Conservation (phyloP, 2,329 filamentous ascomycete species). For the Clonostachys solani region DNA sequence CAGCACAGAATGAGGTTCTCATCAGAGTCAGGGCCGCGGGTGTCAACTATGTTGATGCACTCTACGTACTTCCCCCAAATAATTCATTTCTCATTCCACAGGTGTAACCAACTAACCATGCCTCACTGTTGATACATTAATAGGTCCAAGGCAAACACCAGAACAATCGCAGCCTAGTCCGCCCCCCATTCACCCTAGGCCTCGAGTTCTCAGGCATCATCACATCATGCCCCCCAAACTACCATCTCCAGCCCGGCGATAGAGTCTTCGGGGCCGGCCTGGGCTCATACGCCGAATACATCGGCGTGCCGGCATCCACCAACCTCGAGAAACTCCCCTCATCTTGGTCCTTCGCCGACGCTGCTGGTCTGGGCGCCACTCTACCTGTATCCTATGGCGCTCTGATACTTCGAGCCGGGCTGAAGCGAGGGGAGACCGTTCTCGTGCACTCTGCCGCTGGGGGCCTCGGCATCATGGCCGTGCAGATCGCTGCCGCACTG, state of each 20-base stretch:
- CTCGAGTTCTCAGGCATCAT: constrained; percentile 58
- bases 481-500: constrained; percentile 47
- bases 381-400: constrained; percentile 51
- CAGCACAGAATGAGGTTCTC: constrained; percentile 12
- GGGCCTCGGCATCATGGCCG: constrained; percentile 49
- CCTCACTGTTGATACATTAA: background rate
- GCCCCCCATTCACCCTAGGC: constrained; percentile 53
- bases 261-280: constrained; percentile 47
- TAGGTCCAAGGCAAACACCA: constrained; percentile 53
- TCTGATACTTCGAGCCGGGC: constrained; percentile 30
- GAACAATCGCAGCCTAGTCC: constrained; percentile 51
- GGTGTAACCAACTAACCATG: background rate
- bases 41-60: constrained; percentile 56
- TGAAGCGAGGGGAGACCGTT: constrained; percentile 41
- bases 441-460: constrained; percentile 52
- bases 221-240: constrained; percentile 24
- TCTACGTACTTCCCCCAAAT: constrained; percentile 33
- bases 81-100: background rate
- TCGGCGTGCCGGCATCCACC: constrained; percentile 30
- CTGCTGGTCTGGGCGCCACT: constrained; percentile 48
- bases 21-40: constrained; percentile 46
- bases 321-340: constrained; percentile 37
- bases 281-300: constrained; percentile 48
- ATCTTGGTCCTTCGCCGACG: constrained; percentile 37
- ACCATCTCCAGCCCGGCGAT: constrained; percentile 36